Conservation (phyloP, 345 rosid genomes). For the Gossypium ekmanianum region DNA sequence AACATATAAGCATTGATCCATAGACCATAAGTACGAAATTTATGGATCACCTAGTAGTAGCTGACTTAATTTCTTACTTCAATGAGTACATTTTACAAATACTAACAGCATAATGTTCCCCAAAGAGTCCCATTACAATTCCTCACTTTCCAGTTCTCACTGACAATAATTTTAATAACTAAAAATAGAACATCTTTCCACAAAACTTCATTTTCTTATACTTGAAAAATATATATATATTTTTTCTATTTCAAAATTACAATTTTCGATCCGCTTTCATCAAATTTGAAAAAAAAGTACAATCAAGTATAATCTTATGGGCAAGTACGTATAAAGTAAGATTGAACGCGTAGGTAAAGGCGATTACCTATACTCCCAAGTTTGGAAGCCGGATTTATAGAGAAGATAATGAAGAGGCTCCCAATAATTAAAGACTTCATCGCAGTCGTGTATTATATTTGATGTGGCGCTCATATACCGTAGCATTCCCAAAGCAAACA, state of each 20-base stretch:
- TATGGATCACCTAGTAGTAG: not conserved
- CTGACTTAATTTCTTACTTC: not conserved
- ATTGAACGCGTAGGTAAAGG: not conserved
- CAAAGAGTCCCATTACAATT: not conserved
- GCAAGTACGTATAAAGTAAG: not conserved
- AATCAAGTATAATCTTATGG: not conserved
- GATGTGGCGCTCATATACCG: conserved; percentile 97
- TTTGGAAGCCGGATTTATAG: conserved; percentile 88
- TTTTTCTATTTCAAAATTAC: not conserved
- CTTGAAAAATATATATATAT: not conserved
- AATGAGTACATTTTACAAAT: not conserved
- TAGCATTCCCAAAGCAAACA: conserved; percentile 64
- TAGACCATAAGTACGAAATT: not conserved
- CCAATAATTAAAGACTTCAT: conserved; percentile 99
- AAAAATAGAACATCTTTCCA: not conserved
- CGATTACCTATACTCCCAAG: conserved; percentile 90
- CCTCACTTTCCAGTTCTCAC: not conserved
- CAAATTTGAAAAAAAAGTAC: not conserved
- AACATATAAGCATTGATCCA: not conserved
- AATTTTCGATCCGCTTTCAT: not conserved
- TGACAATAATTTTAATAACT: not conserved
- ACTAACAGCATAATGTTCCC: not conserved
- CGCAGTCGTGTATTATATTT: conserved; percentile 96
- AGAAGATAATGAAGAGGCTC: conserved; percentile 95
- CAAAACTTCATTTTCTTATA: not conserved